Conservation (phyloP, 2,329 filamentous ascomycete species). For the Pezicula carpinea region DNA sequence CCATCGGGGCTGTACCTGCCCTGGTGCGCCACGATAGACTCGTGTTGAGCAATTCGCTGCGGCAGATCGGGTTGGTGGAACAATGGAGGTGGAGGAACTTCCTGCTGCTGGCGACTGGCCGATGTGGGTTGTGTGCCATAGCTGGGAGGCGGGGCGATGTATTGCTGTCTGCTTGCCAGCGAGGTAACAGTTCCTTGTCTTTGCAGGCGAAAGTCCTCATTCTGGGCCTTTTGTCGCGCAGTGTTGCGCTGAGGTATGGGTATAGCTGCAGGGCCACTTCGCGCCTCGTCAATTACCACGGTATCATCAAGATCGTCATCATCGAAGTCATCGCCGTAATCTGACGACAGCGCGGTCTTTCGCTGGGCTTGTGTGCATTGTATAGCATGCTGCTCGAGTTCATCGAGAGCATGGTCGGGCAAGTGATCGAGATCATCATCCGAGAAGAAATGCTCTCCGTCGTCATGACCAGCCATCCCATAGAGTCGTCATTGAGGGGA, state of each 20-base stretch:
- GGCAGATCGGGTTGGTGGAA: conserved; percentile 7
- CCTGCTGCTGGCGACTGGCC: no score
- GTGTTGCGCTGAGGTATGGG: conserved; percentile 12
- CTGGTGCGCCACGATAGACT: conserved; percentile 12
- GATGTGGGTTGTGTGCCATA: not conserved
- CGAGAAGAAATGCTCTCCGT: conserved; percentile 53
- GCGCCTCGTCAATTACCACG: conserved; percentile 39
- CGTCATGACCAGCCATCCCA: conserved; percentile 31
- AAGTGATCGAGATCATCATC: conserved; percentile 61
- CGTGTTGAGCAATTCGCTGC: conserved; percentile 9
- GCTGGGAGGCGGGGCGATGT: not conserved
- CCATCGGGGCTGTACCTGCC: conserved; percentile 9
- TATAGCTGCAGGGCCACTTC: conserved; percentile 17
- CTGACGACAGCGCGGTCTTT: conserved; percentile 26
- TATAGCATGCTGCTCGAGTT: conserved; percentile 61
- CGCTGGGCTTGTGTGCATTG: conserved; percentile 41
- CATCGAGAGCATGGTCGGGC: conserved; percentile 51
- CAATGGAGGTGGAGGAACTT: conserved; percentile 7
- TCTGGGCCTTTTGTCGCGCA: conserved; percentile 12
- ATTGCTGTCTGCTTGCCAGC: not conserved
- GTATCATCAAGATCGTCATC: conserved; percentile 47
- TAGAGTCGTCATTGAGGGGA: conserved; percentile 28
- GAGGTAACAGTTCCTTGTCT: conserved; percentile 11
- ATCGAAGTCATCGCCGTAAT: conserved; percentile 32
- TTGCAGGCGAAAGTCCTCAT: conserved; percentile 19